Base-by-base conservation (phyloP, 768 basidiomycete species). In the Boletus bicolor region DNA sequence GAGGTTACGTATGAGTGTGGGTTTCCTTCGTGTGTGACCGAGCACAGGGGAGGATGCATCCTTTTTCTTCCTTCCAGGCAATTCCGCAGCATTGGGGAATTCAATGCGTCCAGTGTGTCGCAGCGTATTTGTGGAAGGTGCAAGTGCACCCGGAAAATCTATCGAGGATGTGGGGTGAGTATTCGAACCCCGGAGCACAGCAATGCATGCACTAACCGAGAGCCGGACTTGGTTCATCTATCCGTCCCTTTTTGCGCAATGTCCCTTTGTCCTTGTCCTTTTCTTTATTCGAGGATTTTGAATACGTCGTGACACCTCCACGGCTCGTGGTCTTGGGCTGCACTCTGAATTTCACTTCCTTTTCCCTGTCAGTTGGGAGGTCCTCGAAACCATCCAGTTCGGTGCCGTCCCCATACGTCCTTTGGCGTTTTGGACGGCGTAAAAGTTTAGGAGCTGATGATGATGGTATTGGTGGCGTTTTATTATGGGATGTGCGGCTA, bases 331-430 rank as follows among this genome's bases (percentile, higher is more conserved):
- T 80, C 69, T 85, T 91, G 26, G 91, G 87, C 58, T 87, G 84
- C 10, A 93, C 85, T 53, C 83, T 84, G 68, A 79, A 93, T 41
- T 76, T 81, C 50, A 82, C 79, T 71, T 92, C 89, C 64, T 89
- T 87, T 48, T 93, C 91, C 45, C 89, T 79, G 65, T 94, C 89
- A 10, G 91, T 90, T 7, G 85, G 86, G 41, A 96, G 79, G 69
- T 97, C 94, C 28, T 95, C 94, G 55, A 97, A 81, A 4, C 72
- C 84, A 64, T 97, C 94, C 50, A 97, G 75, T 69, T 96, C 94
- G 10, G 91, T 93, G 14, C 94, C 94, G 65, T 93, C 89, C 6
- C 91, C 91, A 64, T 87, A 93, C 14, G 82, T 82, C 50, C 83
- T 78, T 58, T 79, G 80, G 38, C 89, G 86, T 72, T 92, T 93